A percentile compares a stretch with the other conserved stretches of the same genome.
Evolutionary conservation across 495 filamentous ascomycete species (phyloP).

Genomic region (Xylaria bambusicola): DNA sequence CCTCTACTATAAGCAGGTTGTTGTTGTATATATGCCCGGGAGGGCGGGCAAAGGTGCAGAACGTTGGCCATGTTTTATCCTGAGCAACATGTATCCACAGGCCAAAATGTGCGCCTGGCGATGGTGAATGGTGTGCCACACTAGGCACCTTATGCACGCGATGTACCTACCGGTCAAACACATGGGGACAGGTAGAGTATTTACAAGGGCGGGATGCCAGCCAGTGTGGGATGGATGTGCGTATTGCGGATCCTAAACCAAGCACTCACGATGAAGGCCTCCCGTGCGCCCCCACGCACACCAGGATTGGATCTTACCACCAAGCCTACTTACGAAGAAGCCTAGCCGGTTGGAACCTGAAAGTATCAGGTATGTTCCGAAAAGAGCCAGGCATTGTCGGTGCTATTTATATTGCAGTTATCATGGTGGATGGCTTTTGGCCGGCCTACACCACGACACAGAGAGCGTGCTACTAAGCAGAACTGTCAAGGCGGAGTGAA

Average conservation of each 20-base stretch:
- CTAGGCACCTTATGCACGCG: not conserved
- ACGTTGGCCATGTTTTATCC: slow-evolving; percentile 7
- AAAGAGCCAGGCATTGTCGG: slow-evolving; percentile 12
- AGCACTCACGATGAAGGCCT: slow-evolving; percentile 13
- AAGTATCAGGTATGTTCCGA: slow-evolving; percentile 12
- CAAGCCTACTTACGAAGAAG: slow-evolving; percentile 10
- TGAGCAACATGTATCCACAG: slow-evolving; percentile 7
- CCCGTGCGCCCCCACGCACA: slow-evolving; percentile 8
- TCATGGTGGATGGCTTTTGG: too few species aligned
- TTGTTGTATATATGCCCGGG: not conserved
- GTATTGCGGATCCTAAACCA: slow-evolving; percentile 6
- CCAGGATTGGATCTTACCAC: slow-evolving; percentile 14
- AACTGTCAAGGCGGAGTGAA: not conserved
- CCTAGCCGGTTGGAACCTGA: slow-evolving; percentile 6
- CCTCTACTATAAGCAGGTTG: not conserved
- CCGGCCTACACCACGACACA: too few species aligned
- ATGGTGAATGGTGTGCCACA: not conserved
- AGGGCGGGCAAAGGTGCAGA: not conserved
- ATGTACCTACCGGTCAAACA: slow-evolving; percentile 7
- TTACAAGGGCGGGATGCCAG: not conserved
- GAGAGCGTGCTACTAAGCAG: not conserved
- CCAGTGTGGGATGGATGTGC: slow-evolving; percentile 5
- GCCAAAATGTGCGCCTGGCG: not conserved
- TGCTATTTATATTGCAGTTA: slow-evolving; percentile 10
- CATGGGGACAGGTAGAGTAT: slow-evolving; percentile 5